These are phyloP conservation scores for Boletus coccyginus DNA, from an alignment of 768 basidiomycete species.

Conservation along the genomic window DNA sequence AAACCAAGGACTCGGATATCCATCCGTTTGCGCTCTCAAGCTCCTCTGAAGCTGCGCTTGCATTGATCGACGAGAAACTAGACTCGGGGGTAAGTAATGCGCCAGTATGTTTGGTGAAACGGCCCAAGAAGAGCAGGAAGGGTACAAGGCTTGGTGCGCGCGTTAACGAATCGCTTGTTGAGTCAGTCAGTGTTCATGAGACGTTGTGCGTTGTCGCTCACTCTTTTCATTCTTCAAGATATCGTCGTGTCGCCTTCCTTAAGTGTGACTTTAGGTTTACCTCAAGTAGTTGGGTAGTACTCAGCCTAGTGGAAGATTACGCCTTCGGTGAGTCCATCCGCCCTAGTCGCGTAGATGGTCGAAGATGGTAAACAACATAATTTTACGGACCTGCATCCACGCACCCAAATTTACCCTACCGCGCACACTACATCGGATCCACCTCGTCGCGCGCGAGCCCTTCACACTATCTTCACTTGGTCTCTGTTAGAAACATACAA, in stretches of 20 bases:
- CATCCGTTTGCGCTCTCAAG: slow-evolving; percentile 35
- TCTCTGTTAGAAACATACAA: slow-evolving; percentile 66
- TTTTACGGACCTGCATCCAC: slow-evolving; percentile 76
- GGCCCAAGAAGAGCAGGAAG: slow-evolving; percentile 86
- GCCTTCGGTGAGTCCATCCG: slow-evolving; percentile 57
- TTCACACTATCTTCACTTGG: slow-evolving; percentile 65
- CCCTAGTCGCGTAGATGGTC: background rate
- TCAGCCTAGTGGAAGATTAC: slow-evolving; percentile 66
- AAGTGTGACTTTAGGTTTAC: slow-evolving; percentile 94
- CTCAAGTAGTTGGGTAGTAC: slow-evolving; percentile 77
- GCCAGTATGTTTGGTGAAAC: slow-evolving; percentile 66
- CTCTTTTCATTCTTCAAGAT: slow-evolving; percentile 38
- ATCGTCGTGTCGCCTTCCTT: slow-evolving; percentile 81
- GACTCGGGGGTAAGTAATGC: slow-evolving; percentile 19
- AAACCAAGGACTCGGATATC: slow-evolving; percentile 25
- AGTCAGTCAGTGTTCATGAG: slow-evolving; percentile 39
- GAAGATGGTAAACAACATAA: background rate
- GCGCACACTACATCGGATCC: slow-evolving; percentile 80
- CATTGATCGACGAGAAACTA: background rate
- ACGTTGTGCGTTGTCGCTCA: background rate
- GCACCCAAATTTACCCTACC: slow-evolving; percentile 67
- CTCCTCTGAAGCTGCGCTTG: slow-evolving; percentile 36
- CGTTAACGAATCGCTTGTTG: slow-evolving; percentile 67
- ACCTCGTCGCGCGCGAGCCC: slow-evolving; percentile 77
- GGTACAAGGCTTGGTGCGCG: slow-evolving; percentile 72